phyloP scores from a whole-genome alignment of 23 red algal species.

The Gracilariopsis chorda region DNA sequence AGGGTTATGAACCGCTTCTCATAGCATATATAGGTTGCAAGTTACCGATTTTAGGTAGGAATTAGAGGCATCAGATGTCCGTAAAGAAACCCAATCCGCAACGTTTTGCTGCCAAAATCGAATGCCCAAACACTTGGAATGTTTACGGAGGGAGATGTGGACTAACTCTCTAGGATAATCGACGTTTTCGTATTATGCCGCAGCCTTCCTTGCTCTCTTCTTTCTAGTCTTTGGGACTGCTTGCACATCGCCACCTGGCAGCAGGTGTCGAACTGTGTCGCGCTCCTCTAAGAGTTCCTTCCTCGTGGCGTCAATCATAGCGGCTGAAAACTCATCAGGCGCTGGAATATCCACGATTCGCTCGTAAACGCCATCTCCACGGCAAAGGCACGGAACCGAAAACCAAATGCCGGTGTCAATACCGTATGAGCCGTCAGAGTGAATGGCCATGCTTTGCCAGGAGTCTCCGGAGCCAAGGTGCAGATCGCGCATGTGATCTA shows the following conservation, averaged over 20 bases:
- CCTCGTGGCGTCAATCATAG: constrained; percentile 91
- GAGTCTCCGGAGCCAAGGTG: constrained; percentile 71
- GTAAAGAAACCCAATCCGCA: too few relatives aligned
- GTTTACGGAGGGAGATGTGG: neutral
- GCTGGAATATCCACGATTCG: constrained; percentile 74
- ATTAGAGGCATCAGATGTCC: too few relatives aligned
- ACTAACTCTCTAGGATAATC: neutral
- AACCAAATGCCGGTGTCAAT: constrained; percentile 94
- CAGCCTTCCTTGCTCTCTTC: constrained; percentile 50
- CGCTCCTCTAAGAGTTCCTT: constrained; percentile 96
- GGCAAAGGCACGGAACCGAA: constrained; percentile 84
- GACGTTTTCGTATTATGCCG: neutral
- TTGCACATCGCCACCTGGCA: constrained; percentile 43
- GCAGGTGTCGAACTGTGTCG: constrained; percentile 89
- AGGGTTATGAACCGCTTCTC: constrained; percentile 68
- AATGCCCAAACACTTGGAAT: constrained; percentile 1
- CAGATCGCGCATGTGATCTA: constrained; percentile 92
- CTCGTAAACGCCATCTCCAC: constrained; percentile 68
- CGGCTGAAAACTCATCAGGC: constrained; percentile 83
- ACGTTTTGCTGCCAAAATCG: constrained; percentile 15
- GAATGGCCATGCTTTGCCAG: constrained; percentile 86
- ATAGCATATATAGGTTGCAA: neutral
- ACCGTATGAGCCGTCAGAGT: constrained; percentile 84
- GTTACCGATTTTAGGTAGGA: too few relatives aligned
- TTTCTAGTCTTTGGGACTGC: constrained; percentile 42